Percentiles rank a stretch among this genome's conserved stretches.
phyloP scores from a whole-genome alignment of 768 basidiomycete genomes.

The Hygrophorus russula region DNA sequence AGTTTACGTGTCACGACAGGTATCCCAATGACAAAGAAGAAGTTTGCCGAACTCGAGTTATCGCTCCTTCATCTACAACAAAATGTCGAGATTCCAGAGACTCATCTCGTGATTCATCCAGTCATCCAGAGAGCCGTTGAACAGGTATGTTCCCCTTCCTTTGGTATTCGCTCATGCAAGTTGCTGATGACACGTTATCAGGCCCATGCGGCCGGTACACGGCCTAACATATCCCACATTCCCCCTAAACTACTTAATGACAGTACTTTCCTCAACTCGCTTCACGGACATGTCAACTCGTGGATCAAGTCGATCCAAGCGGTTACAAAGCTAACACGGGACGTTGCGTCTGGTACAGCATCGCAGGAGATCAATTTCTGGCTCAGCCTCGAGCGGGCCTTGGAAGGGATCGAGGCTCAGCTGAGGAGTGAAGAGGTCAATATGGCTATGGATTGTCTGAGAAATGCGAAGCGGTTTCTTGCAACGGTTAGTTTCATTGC shows the following conservation, averaged over 20 bases:
- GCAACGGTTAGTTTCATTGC: constrained; percentile 97
- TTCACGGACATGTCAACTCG: constrained; percentile 88
- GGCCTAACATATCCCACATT: constrained; percentile 67
- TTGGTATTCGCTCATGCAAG: constrained; percentile 4
- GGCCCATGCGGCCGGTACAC: constrained; percentile 40
- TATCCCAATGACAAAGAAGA: constrained; percentile 99
- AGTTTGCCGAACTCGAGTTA: constrained; percentile 95
- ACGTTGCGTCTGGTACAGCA: constrained; percentile 89
- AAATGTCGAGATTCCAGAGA: constrained; percentile 98
- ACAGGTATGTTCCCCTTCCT: constrained; percentile 25
- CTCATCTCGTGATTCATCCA: constrained; percentile 86
- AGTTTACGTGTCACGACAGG: constrained; percentile 20
- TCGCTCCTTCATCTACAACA: constrained; percentile 93
- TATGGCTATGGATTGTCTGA: constrained; percentile 86
- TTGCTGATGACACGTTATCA: constrained; percentile 12
- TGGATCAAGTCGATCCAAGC: constrained; percentile 99
- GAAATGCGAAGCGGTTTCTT: constrained; percentile 94
- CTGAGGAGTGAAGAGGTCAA: constrained; percentile 85
- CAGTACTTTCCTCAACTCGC: constrained; percentile 82
- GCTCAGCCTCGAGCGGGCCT: constrained; percentile 86
- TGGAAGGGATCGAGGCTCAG: constrained; percentile 90
- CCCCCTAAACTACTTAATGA: constrained; percentile 72
- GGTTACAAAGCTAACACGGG: constrained; percentile 90
- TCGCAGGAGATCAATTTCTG: constrained; percentile 99
- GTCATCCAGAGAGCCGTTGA: constrained; percentile 82